phyloP scores from a whole-genome alignment of 164 flowering plant genomes.

The Kalanchoe fedtschenkoi region DNA sequence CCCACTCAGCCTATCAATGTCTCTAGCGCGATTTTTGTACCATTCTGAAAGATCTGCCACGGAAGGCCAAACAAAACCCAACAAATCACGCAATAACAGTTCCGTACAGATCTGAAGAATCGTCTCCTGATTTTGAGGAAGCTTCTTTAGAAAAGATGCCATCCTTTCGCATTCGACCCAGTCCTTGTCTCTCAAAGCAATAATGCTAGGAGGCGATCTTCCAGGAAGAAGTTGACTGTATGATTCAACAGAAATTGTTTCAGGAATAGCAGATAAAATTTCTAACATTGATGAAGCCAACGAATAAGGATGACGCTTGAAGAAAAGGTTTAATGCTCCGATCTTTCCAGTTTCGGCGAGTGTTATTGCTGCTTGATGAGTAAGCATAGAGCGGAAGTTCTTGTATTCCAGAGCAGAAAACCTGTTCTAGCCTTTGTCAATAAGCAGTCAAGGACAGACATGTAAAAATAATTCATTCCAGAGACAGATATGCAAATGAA shows the following conservation, averaged over 20 bases:
- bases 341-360: conserved; percentile 93
- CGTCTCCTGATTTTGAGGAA: conserved; percentile 24
- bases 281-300: conserved; percentile 55
- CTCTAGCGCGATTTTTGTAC: conserved; percentile 78
- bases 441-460: conserved; percentile 11
- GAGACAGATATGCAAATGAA: not conserved
- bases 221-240: conserved; percentile 96
- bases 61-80: conserved; percentile 76
- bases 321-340: conserved; percentile 88
- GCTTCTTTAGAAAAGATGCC: conserved; percentile 30
- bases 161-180: conserved; percentile 90
- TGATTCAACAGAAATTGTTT: conserved; percentile 77
- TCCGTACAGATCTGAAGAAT: conserved; percentile 50
- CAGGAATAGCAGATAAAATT: conserved; percentile 78
- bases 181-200: conserved; percentile 65
- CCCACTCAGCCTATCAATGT: conserved; percentile 75
- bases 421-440: conserved; percentile 54
- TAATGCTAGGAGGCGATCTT: conserved; percentile 53
- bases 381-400: conserved; percentile 58
- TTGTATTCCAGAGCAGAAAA: conserved; percentile 71
- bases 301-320: conserved; percentile 97
- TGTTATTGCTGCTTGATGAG: conserved; percentile 54
- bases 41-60: conserved; percentile 48
- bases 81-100: conserved; percentile 39
- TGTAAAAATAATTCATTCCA: not conserved